Evolutionary conservation across 306 rosid genomes (phyloP).

Genomic region (Prunus armeniaca): DNA sequence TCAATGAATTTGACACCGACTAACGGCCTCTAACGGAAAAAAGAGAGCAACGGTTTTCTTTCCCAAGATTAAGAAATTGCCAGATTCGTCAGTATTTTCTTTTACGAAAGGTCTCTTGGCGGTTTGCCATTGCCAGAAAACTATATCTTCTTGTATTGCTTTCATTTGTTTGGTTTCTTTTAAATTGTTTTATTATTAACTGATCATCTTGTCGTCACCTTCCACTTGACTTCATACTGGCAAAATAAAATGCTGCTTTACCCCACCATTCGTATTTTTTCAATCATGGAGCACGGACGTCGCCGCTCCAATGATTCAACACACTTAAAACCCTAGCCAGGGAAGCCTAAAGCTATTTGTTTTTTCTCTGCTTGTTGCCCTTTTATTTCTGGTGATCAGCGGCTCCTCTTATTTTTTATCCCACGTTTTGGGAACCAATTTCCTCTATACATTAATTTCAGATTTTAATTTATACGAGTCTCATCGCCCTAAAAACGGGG

Average conservation of each 20-base stretch:
- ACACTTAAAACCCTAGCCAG: neutral
- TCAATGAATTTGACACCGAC: neutral
- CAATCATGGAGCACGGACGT: neutral
- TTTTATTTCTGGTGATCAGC: neutral
- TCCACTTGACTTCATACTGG: neutral
- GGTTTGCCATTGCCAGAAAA: neutral
- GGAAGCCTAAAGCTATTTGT: neutral
- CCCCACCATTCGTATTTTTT: neutral
- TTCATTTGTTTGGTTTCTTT: neutral
- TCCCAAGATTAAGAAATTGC: neutral
- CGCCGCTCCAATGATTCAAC: neutral
- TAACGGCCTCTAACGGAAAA: neutral
- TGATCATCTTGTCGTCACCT: neutral
- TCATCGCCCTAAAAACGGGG: slow-evolving; percentile 25
- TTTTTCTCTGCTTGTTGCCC: neutral
- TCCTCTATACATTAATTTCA: neutral
- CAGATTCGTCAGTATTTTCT: neutral
- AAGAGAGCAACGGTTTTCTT: neutral
- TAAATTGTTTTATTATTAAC: neutral
- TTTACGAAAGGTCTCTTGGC: neutral
- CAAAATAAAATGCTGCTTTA: neutral
- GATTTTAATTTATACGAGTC: neutral
- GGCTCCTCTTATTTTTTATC: neutral
- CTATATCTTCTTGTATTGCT: neutral
- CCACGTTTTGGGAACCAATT: neutral